Percentiles rank a stretch among this genome's conserved stretches.
Evolutionary conservation across 352 stramenopile species (phyloP).

Genomic region (Hyaloperonospora arabidopsidis): DNA sequence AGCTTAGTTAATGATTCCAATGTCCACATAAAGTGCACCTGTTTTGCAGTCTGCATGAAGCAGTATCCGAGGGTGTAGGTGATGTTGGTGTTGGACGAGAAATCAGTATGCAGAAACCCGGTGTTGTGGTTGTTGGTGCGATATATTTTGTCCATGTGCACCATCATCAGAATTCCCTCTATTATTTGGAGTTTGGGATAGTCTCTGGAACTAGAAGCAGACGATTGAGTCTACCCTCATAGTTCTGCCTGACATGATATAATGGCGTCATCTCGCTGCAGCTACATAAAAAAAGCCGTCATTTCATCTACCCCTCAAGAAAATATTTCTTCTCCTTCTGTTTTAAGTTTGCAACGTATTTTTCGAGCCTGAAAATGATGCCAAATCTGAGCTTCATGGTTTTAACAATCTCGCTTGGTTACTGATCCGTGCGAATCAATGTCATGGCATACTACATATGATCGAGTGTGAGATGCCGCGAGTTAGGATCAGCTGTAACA

Average conservation of each 20-base stretch:
- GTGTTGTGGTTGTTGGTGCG: neutral
- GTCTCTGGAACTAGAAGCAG: no score
- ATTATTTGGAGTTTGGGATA: no score
- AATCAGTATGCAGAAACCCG: neutral
- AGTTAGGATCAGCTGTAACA: neutral
- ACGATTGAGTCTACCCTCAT: neutral
- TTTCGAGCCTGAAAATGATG: no score
- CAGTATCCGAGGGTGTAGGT: neutral
- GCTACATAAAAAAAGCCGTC: no score
- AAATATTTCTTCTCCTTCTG: neutral
- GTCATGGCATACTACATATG: neutral
- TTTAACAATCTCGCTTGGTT: neutral
- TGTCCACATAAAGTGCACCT: neutral
- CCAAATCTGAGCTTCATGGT: neutral
- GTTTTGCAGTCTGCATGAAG: neutral
- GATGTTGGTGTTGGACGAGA: neutral
- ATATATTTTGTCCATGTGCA: no score
- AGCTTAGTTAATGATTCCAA: neutral
- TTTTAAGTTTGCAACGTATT: neutral
- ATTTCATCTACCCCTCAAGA: neutral
- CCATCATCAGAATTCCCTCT: no score
- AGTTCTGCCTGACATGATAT: neutral
- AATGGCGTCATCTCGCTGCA: no score
- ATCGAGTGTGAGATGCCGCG: no score
- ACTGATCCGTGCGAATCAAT: no score